phyloP scores from a whole-genome alignment of 2,329 filamentous ascomycete species.

The Colletotrichum coccodes region DNA sequence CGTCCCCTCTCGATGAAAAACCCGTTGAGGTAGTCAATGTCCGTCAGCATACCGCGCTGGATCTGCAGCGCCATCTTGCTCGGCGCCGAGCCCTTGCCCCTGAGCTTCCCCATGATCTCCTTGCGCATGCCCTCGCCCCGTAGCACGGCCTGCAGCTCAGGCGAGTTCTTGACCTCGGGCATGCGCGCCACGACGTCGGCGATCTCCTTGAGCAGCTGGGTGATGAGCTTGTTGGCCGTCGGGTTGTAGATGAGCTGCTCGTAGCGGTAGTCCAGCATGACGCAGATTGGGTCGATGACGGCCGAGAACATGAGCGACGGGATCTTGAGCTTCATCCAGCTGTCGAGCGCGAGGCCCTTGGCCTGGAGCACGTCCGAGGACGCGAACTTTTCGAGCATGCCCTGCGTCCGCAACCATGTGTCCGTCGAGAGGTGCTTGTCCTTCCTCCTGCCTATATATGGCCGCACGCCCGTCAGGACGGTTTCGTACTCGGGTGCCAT shows the following conservation, averaged over 20 bases:
- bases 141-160: constrained; percentile 65
- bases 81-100: constrained; percentile 60
- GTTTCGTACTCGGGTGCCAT: constrained; percentile 42
- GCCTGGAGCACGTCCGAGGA: constrained; percentile 71
- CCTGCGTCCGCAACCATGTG: constrained; percentile 47
- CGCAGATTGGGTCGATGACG: constrained; percentile 84
- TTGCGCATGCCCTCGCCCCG: constrained; percentile 71
- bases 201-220: constrained; percentile 79
- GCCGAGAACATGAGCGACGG: constrained; percentile 81
- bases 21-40: constrained; percentile 88
- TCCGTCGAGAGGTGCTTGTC: constrained; percentile 30
- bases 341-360: constrained; percentile 64
- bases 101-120: constrained; percentile 66
- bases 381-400: constrained; percentile 73
- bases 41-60: constrained; percentile 69
- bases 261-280: constrained; percentile 81
- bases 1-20: constrained; percentile 82
- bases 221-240: constrained; percentile 72
- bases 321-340: constrained; percentile 79
- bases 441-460: constrained; percentile 23
- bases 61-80: constrained; percentile 78
- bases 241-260: constrained; percentile 76
- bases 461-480: constrained; percentile 43
- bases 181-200: constrained; percentile 75
- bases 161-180: constrained; percentile 76